Conservation (phyloP, 306 rosid species). For the Ziziphus jujuba region DNA sequence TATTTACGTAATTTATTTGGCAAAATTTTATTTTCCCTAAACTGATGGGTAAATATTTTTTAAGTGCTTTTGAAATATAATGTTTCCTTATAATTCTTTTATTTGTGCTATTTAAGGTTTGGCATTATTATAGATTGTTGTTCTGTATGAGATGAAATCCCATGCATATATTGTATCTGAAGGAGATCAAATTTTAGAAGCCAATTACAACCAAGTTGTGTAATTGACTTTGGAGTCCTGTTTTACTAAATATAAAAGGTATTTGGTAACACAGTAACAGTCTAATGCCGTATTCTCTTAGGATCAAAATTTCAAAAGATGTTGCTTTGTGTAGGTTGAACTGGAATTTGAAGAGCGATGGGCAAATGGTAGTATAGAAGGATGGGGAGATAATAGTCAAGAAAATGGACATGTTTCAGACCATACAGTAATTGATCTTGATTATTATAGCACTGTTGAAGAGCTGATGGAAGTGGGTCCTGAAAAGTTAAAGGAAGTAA, state of each 20-base stretch:
- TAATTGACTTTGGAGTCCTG: not conserved
- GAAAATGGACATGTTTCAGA: constrained; percentile 60
- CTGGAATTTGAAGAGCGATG: constrained; percentile 83
- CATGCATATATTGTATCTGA: not conserved
- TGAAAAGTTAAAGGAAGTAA: constrained; percentile 92
- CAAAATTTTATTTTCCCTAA: too few species aligned
- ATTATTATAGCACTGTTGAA: constrained; percentile 82
- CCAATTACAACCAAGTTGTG: not conserved
- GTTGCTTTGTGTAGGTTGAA: constrained; percentile 48
- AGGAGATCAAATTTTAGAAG: not conserved
- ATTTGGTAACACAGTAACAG: not conserved
- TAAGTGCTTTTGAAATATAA: too few species aligned
- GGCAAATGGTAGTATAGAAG: constrained; percentile 57
- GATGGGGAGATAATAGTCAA: constrained; percentile 72
- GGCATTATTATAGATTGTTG: not conserved
- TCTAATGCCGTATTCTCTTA: not conserved
- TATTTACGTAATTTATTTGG: too few species aligned
- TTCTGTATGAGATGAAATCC: not conserved
- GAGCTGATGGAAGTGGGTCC: constrained; percentile 86
- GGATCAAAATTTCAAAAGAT: constrained; percentile 15
- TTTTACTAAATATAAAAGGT: not conserved
- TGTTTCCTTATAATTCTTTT: too few species aligned
- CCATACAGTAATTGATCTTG: constrained; percentile 73
- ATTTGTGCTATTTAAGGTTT: not conserved
- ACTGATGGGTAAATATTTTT: too few species aligned